These are phyloP conservation scores for Inga laurina DNA, from an alignment of 306 rosid genomes.

Conservation along the genomic window DNA sequence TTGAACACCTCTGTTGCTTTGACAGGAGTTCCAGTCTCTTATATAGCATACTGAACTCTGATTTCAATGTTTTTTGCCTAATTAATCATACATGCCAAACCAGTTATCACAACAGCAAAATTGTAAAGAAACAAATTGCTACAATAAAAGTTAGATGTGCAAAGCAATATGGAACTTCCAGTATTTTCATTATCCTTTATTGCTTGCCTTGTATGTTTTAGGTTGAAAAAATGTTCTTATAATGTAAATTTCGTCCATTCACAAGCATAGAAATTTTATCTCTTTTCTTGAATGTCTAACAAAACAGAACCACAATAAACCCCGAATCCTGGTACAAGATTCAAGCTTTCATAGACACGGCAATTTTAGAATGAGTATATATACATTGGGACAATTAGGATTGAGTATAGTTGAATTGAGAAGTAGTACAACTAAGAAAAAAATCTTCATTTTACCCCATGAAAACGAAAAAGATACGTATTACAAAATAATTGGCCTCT, in stretches of 20 bases:
- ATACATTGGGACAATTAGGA: not conserved
- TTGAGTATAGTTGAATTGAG: not conserved
- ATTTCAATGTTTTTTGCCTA: not conserved
- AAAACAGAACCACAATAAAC: not conserved
- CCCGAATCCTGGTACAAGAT: not conserved
- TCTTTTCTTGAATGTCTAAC: not conserved
- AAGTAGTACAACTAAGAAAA: not conserved
- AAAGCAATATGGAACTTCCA: not conserved
- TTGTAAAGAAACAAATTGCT: not conserved
- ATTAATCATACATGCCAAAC: slow-evolving; percentile 12
- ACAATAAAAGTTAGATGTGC: not conserved
- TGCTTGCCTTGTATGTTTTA: not conserved
- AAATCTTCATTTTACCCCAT: not conserved
- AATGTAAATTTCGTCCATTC: not conserved
- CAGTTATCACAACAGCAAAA: not conserved
- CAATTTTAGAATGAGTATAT: not conserved
- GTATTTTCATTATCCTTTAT: not conserved
- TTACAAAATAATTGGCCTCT: not conserved
- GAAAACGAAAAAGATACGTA: slow-evolving; percentile 1
- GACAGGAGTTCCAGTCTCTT: not conserved
- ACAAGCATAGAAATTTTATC: not conserved
- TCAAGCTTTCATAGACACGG: not conserved
- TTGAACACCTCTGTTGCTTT: not conserved
- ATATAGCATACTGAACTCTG: not conserved
- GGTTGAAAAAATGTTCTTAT: not conserved